Conservation (phyloP, 805 yeast species). For the Cyberlindnera amylophila region DNA sequence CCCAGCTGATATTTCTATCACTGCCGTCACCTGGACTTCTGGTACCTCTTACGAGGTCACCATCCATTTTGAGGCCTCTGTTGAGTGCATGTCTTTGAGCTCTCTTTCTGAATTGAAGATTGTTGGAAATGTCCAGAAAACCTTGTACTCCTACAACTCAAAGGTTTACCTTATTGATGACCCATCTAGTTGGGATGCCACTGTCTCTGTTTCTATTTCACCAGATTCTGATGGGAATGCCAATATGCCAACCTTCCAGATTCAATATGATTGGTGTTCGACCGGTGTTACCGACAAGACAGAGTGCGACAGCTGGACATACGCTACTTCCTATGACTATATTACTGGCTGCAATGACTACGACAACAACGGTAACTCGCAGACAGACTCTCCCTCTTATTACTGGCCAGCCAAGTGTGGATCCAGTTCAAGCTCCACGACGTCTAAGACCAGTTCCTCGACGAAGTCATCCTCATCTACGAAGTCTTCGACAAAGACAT, state of each 20-base stretch:
- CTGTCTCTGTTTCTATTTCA: conserved; percentile 3
- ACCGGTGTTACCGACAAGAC: conserved; percentile 21
- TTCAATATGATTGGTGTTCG: conserved; percentile 27
- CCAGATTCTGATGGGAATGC: conserved; percentile 7
- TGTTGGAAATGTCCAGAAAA: conserved; percentile 12
- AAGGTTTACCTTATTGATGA: conserved; percentile 6
- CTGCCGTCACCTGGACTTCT: conserved; percentile 13
- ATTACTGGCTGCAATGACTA: conserved; percentile 21
- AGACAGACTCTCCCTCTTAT: conserved; percentile 21
- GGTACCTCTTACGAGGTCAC: conserved; percentile 16
- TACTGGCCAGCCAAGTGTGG: conserved; percentile 25
- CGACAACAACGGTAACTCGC: conserved; percentile 21
- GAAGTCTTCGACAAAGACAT: conserved; percentile 1
- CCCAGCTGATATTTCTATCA: conserved; percentile 11
- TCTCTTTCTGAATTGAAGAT: conserved; percentile 21
- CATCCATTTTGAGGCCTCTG: conserved; percentile 12
- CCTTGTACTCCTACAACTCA: conserved; percentile 14
- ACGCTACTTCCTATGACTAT: conserved; percentile 22
- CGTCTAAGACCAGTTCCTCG: conserved; percentile 1
- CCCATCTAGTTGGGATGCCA: conserved; percentile 14
- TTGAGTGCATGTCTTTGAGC: conserved; percentile 9
- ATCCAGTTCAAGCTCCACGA: conserved; percentile 2
- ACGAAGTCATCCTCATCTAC: conserved; percentile 3
- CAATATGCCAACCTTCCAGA: conserved; percentile 16
- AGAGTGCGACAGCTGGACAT: conserved; percentile 21